phyloP scores from a whole-genome alignment of 805 yeast genomes.

The Candida succiphila region DNA sequence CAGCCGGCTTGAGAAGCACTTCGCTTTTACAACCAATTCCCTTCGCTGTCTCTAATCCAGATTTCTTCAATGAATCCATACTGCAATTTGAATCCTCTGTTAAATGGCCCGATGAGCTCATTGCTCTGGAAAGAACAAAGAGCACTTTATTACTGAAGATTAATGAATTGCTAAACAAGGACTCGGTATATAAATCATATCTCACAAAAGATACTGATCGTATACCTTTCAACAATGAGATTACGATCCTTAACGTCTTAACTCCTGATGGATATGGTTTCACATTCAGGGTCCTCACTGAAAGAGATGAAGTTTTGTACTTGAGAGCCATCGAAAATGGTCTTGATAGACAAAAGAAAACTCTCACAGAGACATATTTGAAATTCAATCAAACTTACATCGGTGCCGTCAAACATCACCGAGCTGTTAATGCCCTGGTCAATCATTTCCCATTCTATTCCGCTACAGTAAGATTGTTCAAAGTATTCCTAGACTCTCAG shows the following conservation, averaged over 20 bases:
- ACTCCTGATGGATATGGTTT: slow-evolving; percentile 91
- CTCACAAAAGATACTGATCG: slow-evolving; percentile 55
- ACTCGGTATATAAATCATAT: slow-evolving; percentile 44
- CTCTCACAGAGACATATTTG: slow-evolving; percentile 51
- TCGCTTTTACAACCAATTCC: slow-evolving; percentile 77
- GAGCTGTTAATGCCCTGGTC: slow-evolving; percentile 63
- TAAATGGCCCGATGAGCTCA: slow-evolving; percentile 93
- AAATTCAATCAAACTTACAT: slow-evolving; percentile 56
- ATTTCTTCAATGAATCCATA: slow-evolving; percentile 71
- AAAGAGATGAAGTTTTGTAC: slow-evolving; percentile 71
- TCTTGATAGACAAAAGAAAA: slow-evolving; percentile 46
- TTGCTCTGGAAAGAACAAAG: slow-evolving; percentile 80
- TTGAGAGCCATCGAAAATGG: slow-evolving; percentile 62
- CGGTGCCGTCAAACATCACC: slow-evolving; percentile 69
- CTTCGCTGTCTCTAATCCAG: slow-evolving; percentile 63
- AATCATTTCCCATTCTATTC: slow-evolving; percentile 66
- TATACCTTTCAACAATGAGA: slow-evolving; percentile 54
- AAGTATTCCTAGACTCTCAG: slow-evolving; percentile 85
- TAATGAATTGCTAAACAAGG: slow-evolving; percentile 33
- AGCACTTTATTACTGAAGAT: slow-evolving; percentile 80
- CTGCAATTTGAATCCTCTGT: slow-evolving; percentile 82
- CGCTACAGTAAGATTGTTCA: slow-evolving; percentile 75
- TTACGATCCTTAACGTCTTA: slow-evolving; percentile 51
- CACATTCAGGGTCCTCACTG: slow-evolving; percentile 65
- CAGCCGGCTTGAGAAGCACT: slow-evolving; percentile 67